phyloP scores from a whole-genome alignment of 1,284 basidiomycete species.

The Sporisorium exsertum region DNA sequence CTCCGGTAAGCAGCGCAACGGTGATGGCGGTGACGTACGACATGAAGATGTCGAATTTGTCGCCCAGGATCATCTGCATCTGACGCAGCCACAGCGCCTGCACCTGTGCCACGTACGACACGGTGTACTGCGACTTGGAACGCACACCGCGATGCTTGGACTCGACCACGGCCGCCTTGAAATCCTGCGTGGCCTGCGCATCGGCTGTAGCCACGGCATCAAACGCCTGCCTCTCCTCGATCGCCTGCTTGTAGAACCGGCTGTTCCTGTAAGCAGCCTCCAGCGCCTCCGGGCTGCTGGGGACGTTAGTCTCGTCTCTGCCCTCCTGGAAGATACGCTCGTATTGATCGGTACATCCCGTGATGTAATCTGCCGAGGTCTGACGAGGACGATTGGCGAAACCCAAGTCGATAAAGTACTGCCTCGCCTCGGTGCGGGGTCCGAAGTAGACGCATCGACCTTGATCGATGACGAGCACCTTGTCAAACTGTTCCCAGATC shows the following conservation, averaged over 20 bases:
- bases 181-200: constrained; percentile 74
- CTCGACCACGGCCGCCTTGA: constrained; percentile 79
- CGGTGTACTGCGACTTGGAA: constrained; percentile 86
- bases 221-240: constrained; percentile 74
- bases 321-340: constrained; percentile 76
- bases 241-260: constrained; percentile 73
- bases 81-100: constrained; percentile 79
- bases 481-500: constrained; percentile 75
- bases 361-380: constrained; percentile 72
- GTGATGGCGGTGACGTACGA: constrained; percentile 69
- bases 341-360: constrained; percentile 60
- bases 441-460: constrained; percentile 67
- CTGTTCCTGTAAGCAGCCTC: constrained; percentile 79
- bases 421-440: constrained; percentile 54
- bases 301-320: constrained; percentile 76
- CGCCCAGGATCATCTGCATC: constrained; percentile 82
- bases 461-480: constrained; percentile 67
- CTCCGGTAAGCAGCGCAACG: constrained; percentile 82
- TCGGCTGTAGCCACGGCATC: constrained; percentile 76
- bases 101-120: constrained; percentile 73
- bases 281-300: constrained; percentile 79
- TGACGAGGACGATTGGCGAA: constrained; percentile 75
- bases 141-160: constrained; percentile 87
- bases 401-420: constrained; percentile 66
- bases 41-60: constrained; percentile 80